Conservation (phyloP, 2,329 filamentous ascomycete species). For the Plectosphaerella sp. region DNA sequence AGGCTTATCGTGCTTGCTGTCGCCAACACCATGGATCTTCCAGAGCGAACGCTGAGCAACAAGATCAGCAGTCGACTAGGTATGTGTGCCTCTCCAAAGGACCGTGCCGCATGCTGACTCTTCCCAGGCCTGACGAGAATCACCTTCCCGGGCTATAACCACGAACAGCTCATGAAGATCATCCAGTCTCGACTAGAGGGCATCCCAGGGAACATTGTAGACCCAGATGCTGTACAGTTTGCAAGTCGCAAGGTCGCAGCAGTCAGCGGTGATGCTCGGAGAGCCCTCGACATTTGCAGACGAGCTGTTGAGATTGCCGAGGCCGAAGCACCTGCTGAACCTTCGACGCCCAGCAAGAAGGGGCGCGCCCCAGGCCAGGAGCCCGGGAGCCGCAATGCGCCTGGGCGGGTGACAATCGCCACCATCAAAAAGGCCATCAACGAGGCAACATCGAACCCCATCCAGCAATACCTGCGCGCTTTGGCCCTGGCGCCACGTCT, state of each 20-base stretch:
- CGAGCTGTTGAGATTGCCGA: conserved; percentile 94
- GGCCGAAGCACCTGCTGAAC: conserved; percentile 50
- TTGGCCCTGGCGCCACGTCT: conserved; percentile 81
- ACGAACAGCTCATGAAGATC: conserved; percentile 95
- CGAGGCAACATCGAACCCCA: conserved; percentile 87
- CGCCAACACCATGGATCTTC: conserved; percentile 98
- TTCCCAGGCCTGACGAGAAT: conserved; percentile 73
- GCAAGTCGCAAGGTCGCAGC: conserved; percentile 94
- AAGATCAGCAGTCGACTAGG: conserved; percentile 91
- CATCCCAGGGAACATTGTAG: conserved; percentile 84
- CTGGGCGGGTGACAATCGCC: conserved; percentile 75
- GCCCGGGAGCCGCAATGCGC: conserved; percentile 25
- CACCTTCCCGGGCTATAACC: conserved; percentile 94
- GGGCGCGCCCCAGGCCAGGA: conserved; percentile 18
- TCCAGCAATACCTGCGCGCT: conserved; percentile 82
- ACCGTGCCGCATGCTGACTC: background rate
- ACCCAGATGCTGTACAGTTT: conserved; percentile 91
- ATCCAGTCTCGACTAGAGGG: conserved; percentile 90
- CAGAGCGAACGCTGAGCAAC: conserved; percentile 92
- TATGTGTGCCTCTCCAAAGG: conserved; percentile 15
- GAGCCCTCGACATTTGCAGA: conserved; percentile 91
- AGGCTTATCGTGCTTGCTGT: conserved; percentile 94
- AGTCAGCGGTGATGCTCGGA: conserved; percentile 87
- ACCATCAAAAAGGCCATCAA: conserved; percentile 93
- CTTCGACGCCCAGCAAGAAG: conserved; percentile 59